Percentiles rank a stretch among this genome's conserved stretches.
Evolutionary conservation across 257 asterid genomes (phyloP).

Genomic region (Solanum okadae): DNA sequence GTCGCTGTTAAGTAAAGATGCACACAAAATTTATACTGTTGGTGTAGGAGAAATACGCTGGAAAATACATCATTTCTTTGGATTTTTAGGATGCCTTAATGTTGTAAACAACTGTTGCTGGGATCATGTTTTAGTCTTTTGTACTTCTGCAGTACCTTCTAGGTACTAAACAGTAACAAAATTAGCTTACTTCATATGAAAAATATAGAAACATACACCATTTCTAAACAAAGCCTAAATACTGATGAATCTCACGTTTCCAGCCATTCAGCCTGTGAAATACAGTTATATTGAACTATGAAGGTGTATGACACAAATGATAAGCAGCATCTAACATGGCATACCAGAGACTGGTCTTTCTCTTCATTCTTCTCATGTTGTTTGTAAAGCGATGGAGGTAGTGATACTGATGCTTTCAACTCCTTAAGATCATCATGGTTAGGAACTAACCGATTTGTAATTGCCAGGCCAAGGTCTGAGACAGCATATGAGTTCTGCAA

Average conservation of each 20-base stretch:
- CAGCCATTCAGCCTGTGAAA: background rate
- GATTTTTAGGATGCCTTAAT: background rate
- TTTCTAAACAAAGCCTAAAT: background rate
- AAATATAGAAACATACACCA: background rate
- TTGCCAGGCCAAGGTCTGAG: constrained; percentile 74
- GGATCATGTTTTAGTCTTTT: background rate
- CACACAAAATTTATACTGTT: background rate
- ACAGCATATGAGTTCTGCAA: constrained; percentile 73
- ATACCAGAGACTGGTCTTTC: constrained; percentile 35
- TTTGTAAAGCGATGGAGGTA: constrained; percentile 57
- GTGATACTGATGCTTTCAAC: constrained; percentile 38
- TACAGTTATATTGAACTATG: background rate
- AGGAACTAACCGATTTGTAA: constrained; percentile 50
- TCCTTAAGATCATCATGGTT: constrained; percentile 50
- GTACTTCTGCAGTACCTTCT: background rate
- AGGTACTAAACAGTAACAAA: background rate
- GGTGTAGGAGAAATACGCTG: background rate
- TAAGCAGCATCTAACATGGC: background rate
- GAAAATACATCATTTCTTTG: background rate
- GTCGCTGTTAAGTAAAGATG: background rate
- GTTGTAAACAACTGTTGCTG: background rate
- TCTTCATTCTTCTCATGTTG: constrained; percentile 49
- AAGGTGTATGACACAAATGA: background rate
- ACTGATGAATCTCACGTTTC: background rate
- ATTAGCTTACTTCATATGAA: background rate